Evolutionary conservation across 1,284 basidiomycete species (phyloP).

Genomic region (Pholiota adiposa): DNA sequence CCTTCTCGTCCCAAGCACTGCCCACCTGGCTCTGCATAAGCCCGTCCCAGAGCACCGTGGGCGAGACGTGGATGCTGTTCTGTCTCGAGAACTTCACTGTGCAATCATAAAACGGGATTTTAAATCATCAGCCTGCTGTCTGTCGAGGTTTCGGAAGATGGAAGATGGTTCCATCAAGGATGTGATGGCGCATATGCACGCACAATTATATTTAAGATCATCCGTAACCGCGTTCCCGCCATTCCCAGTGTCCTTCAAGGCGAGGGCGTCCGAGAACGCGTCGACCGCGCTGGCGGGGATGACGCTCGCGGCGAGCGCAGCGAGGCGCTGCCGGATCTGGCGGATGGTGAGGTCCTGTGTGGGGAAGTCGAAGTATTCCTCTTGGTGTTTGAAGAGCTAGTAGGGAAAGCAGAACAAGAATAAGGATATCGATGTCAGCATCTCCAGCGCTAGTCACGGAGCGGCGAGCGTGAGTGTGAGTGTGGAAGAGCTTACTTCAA

Average conservation of each 20-base stretch:
- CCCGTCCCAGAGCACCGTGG: conserved; percentile 88
- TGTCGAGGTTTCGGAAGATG: too few relatives aligned
- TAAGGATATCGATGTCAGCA: too few relatives aligned
- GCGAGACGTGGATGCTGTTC: conserved; percentile 92
- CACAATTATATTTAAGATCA: conserved; percentile 85
- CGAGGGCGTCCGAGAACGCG: conserved; percentile 66
- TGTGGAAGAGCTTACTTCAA: conserved; percentile 50
- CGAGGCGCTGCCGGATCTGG: conserved; percentile 79
- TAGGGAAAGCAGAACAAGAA: not conserved
- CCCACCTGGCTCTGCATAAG: conserved; percentile 80
- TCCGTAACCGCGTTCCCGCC: conserved; percentile 80
- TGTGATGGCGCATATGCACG: too few relatives aligned
- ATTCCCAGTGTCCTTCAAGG: conserved; percentile 68
- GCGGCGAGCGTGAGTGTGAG: not conserved
- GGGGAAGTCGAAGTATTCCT: conserved; percentile 80
- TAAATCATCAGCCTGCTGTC: too few relatives aligned
- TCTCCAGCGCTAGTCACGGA: not conserved
- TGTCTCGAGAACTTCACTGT: conserved; percentile 92
- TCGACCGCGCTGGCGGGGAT: conserved; percentile 51
- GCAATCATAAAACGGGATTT: too few relatives aligned
- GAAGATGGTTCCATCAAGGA: too few relatives aligned
- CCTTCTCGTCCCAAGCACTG: conserved; percentile 81
- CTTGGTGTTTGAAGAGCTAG: conserved; percentile 80
- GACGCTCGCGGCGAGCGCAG: conserved; percentile 55
- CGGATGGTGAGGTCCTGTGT: conserved; percentile 70